Base-by-base conservation (phyloP, 2,329 filamentous ascomycete species). In the Fusarium sublunatum region DNA sequence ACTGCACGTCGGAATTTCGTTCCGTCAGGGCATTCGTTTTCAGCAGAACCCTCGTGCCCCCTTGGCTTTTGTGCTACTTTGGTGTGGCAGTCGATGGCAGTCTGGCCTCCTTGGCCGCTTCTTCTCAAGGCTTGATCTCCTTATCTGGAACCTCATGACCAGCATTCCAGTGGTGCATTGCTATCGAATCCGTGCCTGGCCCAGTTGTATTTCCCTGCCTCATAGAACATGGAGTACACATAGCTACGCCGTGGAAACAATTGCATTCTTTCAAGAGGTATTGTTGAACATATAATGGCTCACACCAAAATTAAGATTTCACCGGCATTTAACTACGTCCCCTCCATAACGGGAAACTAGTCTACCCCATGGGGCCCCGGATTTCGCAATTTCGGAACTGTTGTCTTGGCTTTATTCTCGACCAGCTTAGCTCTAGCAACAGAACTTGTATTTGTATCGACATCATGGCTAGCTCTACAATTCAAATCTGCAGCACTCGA, bases 381-480 rank as follows among this genome's bases (percentile, higher is more conserved):
- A 48, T 56, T 53, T 46, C 54, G 63, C 58, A 66, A 59, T 62
- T 62, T 65, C 45, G 55, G 60, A 60, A 61, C 47, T 61, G 2
- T 2, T 6, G 28, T 19, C 7, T 24, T 54, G 25, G 12, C 24
- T n/a, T 28, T n/a, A 19, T 38, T 45, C 48, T 49, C 3, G 29
- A 25, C 25, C n/a, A 25, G 1, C 24, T 11, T 22, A 32, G n/a
- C 24, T n/a, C 6, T 26, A 5, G 1, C 28, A 19, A 6, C 9
- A 24, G 4, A 32, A 36, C 15, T 36, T 19, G 19, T 57, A 63
- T 64, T 60, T 65, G 34, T 53, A 48, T 35, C 45, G 28, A 48
- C 42, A 36, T 12, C 36, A 24, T 12, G 28, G 11, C 32, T 3
- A 31, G n/a, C 24, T 10, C 25, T 8, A 25, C 2, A 12, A 25